Conservation (phyloP, 352 stramenopile genomes). For the Phytophthora crassamura region DNA sequence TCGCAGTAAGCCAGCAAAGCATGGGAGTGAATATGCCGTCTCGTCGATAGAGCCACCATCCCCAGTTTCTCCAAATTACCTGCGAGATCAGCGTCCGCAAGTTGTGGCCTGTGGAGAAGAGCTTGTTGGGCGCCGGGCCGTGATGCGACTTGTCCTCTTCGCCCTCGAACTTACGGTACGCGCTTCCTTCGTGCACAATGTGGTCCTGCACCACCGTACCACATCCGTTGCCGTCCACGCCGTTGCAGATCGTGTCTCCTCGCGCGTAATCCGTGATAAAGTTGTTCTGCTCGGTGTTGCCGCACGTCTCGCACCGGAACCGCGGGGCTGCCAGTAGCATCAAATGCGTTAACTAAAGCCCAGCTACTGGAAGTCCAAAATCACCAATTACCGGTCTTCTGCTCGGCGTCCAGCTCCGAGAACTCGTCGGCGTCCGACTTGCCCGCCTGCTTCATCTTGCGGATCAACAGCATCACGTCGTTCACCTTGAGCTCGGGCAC, state of each 20-base stretch:
- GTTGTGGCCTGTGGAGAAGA: slow-evolving; percentile 96
- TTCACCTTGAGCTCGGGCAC: slow-evolving; percentile 88
- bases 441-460: slow-evolving; percentile 90
- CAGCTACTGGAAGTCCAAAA: too few species aligned
- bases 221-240: slow-evolving; percentile 88
- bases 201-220: slow-evolving; percentile 95
- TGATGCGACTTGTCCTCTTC: slow-evolving; percentile 98
- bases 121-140: slow-evolving; percentile 93
- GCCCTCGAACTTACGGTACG: slow-evolving; percentile 97
- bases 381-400: slow-evolving; percentile 70
- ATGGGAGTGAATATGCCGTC: slow-evolving; percentile 23
- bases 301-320: slow-evolving; percentile 87
- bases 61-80: slow-evolving; percentile 40
- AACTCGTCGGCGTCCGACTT: slow-evolving; percentile 92
- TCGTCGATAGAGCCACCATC: slow-evolving; percentile 10
- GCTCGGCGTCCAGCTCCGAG: slow-evolving; percentile 83
- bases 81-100: slow-evolving; percentile 94
- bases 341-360: too few species aligned
- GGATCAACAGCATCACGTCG: slow-evolving; percentile 89
- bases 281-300: slow-evolving; percentile 91
- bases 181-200: slow-evolving; percentile 96
- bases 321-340: slow-evolving; percentile 52
- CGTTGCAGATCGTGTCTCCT: slow-evolving; percentile 90
- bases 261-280: slow-evolving; percentile 91
- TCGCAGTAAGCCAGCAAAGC: slow-evolving; percentile 27